phyloP scores from a whole-genome alignment of 2,329 filamentous ascomycete genomes.

The Phialophora verrucosa region DNA sequence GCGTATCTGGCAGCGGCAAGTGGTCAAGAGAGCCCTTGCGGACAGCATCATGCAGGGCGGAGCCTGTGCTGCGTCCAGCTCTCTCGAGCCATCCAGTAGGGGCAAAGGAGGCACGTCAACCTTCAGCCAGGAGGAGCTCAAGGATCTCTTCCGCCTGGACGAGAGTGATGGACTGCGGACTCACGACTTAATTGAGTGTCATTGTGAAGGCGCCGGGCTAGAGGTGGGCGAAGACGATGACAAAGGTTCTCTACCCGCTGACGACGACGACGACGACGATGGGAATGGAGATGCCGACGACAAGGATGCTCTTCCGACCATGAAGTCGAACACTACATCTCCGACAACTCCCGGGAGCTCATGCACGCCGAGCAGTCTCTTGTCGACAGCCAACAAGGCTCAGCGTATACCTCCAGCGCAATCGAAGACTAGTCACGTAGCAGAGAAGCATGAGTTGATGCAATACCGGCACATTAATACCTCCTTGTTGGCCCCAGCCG shows the following conservation, averaged over 20 bases:
- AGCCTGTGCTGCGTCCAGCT: constrained; percentile 11
- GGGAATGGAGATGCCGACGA: constrained; percentile 9
- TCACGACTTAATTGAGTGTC: constrained; percentile 69
- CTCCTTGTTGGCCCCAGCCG: constrained; percentile 38
- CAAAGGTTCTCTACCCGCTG: constrained; percentile 2
- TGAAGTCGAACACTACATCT: background rate
- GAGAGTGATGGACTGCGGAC: constrained; percentile 67
- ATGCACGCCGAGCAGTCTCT: background rate
- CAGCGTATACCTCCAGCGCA: background rate
- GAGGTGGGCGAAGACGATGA: background rate
- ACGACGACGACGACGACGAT: background rate
- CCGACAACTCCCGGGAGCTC: background rate
- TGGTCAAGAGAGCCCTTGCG: constrained; percentile 72
- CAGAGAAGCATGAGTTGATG: constrained; percentile 51
- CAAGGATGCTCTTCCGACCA: constrained; percentile 1
- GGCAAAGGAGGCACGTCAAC: constrained; percentile 62
- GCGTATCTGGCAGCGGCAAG: constrained; percentile 75
- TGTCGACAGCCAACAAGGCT: constrained; percentile 1
- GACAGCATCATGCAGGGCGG: constrained; percentile 70
- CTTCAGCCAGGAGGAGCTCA: constrained; percentile 70
- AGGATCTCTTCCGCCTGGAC: constrained; percentile 70
- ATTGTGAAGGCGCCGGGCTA: constrained; percentile 63
- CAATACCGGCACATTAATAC: constrained; percentile 53
- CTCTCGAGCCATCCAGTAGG: constrained; percentile 16
- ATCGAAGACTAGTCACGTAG: constrained; percentile 37